Percentiles rank a stretch among this genome's conserved stretches.
Conservation (phyloP, 2,329 filamentous ascomycete genomes). For the Calonectria pauciramosa region DNA sequence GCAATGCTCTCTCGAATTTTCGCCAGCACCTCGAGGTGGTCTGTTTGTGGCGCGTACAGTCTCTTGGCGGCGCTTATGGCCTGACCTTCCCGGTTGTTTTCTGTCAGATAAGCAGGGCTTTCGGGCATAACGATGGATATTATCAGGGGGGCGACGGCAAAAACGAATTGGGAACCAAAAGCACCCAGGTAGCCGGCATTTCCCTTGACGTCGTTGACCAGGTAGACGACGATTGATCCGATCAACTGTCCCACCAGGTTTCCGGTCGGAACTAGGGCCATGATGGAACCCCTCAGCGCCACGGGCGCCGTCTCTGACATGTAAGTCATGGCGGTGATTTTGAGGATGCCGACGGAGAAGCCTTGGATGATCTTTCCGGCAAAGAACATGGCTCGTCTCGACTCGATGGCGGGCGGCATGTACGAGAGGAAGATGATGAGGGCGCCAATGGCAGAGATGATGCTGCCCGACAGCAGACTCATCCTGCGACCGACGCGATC, state of each 20-base stretch:
- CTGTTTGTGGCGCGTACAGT: constrained; percentile 36
- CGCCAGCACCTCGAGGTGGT: constrained; percentile 30
- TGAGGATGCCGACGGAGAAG: constrained; percentile 44
- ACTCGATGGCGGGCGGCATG: constrained; percentile 26
- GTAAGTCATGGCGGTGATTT: constrained; percentile 55
- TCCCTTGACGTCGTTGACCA: constrained; percentile 37
- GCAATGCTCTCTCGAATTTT: constrained; percentile 52
- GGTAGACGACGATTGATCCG: constrained; percentile 39
- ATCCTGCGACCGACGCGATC: constrained; percentile 44
- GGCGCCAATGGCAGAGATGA: constrained; percentile 43
- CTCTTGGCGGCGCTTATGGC: constrained; percentile 36
- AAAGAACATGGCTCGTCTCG: constrained; percentile 40
- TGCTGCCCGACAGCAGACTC: constrained; percentile 41
- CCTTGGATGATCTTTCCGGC: constrained; percentile 46
- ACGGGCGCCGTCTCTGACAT: constrained; percentile 47
- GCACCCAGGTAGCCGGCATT: constrained; percentile 41
- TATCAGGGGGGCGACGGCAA: constrained; percentile 36
- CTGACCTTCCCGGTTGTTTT: constrained; percentile 31
- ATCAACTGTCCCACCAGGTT: constrained; percentile 47
- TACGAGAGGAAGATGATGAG: constrained; percentile 48
- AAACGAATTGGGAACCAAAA: constrained; percentile 44
- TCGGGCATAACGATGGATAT: constrained; percentile 46
- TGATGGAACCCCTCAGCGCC: constrained; percentile 42
- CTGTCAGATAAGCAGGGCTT: constrained; percentile 42
- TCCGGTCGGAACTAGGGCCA: constrained; percentile 45